A percentile compares a stretch with the other conserved stretches of the same genome.
Conservation (phyloP, 495 filamentous ascomycete species). For the Podospora pseudoanserina region DNA sequence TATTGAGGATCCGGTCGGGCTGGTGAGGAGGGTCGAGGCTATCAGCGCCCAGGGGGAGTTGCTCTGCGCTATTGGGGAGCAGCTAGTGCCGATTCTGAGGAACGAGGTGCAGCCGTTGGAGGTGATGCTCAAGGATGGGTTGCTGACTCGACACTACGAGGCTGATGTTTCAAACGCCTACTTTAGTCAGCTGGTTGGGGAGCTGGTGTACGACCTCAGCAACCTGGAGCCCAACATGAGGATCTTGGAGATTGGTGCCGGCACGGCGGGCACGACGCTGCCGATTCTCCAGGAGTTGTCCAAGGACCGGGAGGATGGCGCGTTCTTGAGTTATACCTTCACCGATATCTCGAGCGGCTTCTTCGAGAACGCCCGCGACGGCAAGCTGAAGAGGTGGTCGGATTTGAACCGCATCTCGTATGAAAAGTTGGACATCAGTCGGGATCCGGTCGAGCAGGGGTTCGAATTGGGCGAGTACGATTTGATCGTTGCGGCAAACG, state of each 20-base stretch:
- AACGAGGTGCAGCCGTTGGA: conserved; percentile 41
- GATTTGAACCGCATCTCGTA: conserved; percentile 29
- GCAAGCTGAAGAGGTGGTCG: conserved; percentile 16
- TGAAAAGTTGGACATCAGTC: conserved; percentile 43
- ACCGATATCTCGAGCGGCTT: conserved; percentile 44
- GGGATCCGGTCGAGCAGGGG: conserved; percentile 39
- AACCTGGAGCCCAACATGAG: conserved; percentile 27
- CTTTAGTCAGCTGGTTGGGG: conserved; percentile 2
- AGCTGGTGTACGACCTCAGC: conserved; percentile 7
- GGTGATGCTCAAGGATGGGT: conserved; percentile 27
- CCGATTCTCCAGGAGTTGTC: conserved; percentile 10
- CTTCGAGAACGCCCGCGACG: conserved; percentile 29
- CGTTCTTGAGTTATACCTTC: conserved; percentile 38
- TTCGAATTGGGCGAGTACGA: conserved; percentile 45
- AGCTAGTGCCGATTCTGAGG: conserved; percentile 39
- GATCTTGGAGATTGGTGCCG: conserved; percentile 47
- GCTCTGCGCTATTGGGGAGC: conserved; percentile 25
- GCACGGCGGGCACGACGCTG: conserved; percentile 39
- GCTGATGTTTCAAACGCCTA: not conserved
- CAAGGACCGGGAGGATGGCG: not conserved
- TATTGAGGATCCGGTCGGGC: not conserved
- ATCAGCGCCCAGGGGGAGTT: conserved; percentile 12
- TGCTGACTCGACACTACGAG: conserved; percentile 6
- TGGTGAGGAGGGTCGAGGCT: not conserved
- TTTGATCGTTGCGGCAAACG: conserved; percentile 41